phyloP scores from a whole-genome alignment of 164 flowering plant genomes.

The Kalanchoe fedtschenkoi region DNA sequence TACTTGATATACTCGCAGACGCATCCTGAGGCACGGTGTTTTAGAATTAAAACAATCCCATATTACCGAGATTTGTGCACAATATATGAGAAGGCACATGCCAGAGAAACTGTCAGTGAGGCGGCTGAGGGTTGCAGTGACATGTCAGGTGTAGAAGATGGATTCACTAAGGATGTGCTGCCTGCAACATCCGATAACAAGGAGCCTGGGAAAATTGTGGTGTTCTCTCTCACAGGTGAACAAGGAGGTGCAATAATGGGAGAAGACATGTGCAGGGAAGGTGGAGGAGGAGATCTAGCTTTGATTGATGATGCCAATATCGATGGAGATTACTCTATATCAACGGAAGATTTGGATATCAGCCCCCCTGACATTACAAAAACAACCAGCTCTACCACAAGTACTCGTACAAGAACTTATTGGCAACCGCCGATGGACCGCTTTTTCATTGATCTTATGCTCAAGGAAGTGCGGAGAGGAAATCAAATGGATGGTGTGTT shows the following conservation, averaged over 20 bases:
- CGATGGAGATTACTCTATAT: slow-evolving; percentile 20
- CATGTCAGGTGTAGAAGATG: neutral
- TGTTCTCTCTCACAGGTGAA: slow-evolving; percentile 2
- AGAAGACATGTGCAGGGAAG: neutral
- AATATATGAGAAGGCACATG: slow-evolving; percentile 21
- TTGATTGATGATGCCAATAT: slow-evolving; percentile 20
- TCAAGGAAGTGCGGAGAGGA: slow-evolving; percentile 46
- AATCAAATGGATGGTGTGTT: slow-evolving; percentile 41
- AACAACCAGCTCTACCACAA: neutral
- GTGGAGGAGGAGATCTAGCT: slow-evolving; percentile 7
- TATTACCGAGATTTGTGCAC: slow-evolving; percentile 33
- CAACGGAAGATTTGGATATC: slow-evolving; percentile 12
- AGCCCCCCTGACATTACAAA: slow-evolving; percentile 4
- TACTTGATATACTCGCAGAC: slow-evolving; percentile 21
- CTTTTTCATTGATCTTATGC: slow-evolving; percentile 51
- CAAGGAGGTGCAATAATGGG: slow-evolving; percentile 6
- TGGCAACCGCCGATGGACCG: slow-evolving; percentile 65
- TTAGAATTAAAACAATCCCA: slow-evolving; percentile 39
- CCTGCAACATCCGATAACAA: slow-evolving; percentile 8
- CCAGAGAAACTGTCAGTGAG: slow-evolving; percentile 11
- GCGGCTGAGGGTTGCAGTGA: neutral
- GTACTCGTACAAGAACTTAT: slow-evolving; percentile 34
- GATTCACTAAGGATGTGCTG: slow-evolving; percentile 5
- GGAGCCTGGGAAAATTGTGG: slow-evolving; percentile 11
- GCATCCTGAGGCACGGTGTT: slow-evolving; percentile 41